These are phyloP conservation scores for Prunus padus DNA, from an alignment of 306 rosid genomes.

Conservation along the genomic window DNA sequence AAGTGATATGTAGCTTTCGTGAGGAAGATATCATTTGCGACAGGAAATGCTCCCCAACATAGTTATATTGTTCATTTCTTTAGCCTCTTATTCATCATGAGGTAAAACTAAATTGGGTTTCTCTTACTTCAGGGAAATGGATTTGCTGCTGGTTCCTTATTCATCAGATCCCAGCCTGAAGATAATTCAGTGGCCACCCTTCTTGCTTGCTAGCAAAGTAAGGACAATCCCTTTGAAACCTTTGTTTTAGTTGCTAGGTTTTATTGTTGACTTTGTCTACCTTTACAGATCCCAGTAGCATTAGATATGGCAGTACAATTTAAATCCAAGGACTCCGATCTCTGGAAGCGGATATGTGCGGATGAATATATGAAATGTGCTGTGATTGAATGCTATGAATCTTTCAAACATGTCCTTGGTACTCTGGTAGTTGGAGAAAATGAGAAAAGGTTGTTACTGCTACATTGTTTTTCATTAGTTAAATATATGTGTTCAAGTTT, in stretches of 20 bases:
- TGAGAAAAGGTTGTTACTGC: constrained; percentile 71
- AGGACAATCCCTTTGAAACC: constrained; percentile 22
- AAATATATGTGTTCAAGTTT: constrained; percentile 6
- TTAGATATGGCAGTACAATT: constrained; percentile 95
- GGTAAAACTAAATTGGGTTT: constrained; percentile 34
- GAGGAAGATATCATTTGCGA: constrained; percentile 93
- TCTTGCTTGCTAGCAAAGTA: constrained; percentile 98
- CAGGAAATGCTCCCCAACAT: constrained; percentile 56
- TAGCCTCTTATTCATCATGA: constrained; percentile 18
- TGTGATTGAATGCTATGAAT: constrained; percentile 87
- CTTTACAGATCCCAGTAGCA: constrained; percentile 83
- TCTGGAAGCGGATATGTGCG: constrained; percentile 86
- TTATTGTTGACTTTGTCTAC: constrained; percentile 34
- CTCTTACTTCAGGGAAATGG: constrained; percentile 85
- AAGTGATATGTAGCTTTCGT: constrained; percentile 93
- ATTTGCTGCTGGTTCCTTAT: constrained; percentile 88
- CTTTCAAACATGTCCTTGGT: constrained; percentile 63
- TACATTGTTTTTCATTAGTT: neutral
- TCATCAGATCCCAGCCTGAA: constrained; percentile 84
- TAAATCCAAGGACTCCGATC: constrained; percentile 78
- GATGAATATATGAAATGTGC: constrained; percentile 97
- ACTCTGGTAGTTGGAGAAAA: constrained; percentile 79
- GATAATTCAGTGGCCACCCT: constrained; percentile 97
- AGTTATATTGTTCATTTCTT: constrained; percentile 30
- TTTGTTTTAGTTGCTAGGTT: constrained; percentile 25